These are phyloP conservation scores for Toxicodendron radicans DNA, from an alignment of 345 rosid species.

Conservation along the genomic window DNA sequence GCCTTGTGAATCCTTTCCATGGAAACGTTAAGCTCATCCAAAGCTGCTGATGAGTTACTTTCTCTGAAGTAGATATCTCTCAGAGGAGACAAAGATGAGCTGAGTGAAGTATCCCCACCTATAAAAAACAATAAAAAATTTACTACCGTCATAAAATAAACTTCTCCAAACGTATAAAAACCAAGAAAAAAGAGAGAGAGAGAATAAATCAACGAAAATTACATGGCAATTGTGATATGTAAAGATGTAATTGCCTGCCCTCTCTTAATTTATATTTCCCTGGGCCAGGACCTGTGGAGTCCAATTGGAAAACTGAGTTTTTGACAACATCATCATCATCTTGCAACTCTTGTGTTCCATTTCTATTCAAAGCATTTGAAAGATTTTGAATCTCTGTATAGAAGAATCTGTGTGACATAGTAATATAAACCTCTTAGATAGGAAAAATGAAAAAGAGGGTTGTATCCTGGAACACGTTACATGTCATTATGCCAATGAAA, in stretches of 20 bases:
- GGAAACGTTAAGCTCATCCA: conserved; percentile 19
- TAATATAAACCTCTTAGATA: neutral
- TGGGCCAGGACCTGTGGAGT: conserved; percentile 26
- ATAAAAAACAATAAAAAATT: conserved; percentile 15
- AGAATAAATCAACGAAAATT: conserved; percentile 30
- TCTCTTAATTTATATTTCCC: conserved; percentile 49
- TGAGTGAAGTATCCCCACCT: conserved; percentile 73
- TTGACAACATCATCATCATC: conserved; percentile 25
- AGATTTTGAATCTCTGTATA: conserved; percentile 61
- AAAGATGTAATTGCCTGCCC: conserved; percentile 73
- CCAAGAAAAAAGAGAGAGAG: neutral
- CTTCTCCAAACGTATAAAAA: neutral
- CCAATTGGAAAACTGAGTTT: conserved; percentile 39
- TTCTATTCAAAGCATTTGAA: conserved; percentile 11
- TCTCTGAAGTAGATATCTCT: conserved; percentile 37
- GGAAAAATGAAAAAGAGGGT: neutral
- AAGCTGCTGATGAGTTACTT: conserved; percentile 16
- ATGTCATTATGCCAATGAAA: too few species aligned
- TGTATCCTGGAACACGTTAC: neutral
- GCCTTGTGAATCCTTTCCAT: conserved; percentile 9
- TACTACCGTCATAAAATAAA: neutral
- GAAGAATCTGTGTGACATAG: conserved; percentile 49
- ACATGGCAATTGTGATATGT: conserved; percentile 94
- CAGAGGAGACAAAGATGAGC: conserved; percentile 32
- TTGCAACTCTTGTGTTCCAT: conserved; percentile 27